Base-by-base conservation (phyloP, 2,329 filamentous ascomycete genomes). In the Alternaria postmessia region DNA sequence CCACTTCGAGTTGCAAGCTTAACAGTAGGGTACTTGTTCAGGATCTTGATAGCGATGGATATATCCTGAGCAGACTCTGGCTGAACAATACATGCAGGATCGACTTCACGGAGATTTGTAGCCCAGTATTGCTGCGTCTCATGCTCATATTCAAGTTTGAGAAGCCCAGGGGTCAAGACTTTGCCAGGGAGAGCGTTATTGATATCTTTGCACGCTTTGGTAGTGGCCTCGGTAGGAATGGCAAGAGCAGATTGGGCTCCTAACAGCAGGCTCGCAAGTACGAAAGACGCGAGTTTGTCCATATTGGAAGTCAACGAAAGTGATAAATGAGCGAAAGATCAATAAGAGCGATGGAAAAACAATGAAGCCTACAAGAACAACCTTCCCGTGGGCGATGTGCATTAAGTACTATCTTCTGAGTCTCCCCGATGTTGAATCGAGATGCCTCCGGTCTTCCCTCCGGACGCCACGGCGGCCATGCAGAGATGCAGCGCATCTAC, bases 1-100 rank as follows among this genome's bases (percentile, higher is more conserved):
- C 72, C 71, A 51, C 71, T 69, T 30, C 64, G 67, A n/a, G 62
- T 65, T 14, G 73, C 70, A 49, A 75, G 71, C 24, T 64, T 67
- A 28, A 69, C 64, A 26, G 30, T 64, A 22, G 62, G 54, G 30
- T 66, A 68, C 47, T 73, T 67, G 43, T 65, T 60, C 46, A 75
- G 55, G n/a, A 69, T 57, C 14, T 68, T 72, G 24, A 75, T 57
- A 8, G 64, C 67, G n/a, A 57, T 61, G 18, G 69, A 61, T 4
- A 75, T 61, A 54, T 75, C 71, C 34, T 71, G 53, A 28, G 72
- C 62, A 51, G 64, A 64, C 9, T 42, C 59, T 14, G 71, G 73
- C 30, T 70, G 69, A 16, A 72, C 58, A 3, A 74, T 66, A 32
- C 72, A 75, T 47, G 66, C 70, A 20, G 72, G 71, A 16, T 67